Percentiles rank a stretch among this genome's conserved stretches.
phyloP scores from a whole-genome alignment of 208 protist genomes.

The Trichomonas vaginalis region DNA sequence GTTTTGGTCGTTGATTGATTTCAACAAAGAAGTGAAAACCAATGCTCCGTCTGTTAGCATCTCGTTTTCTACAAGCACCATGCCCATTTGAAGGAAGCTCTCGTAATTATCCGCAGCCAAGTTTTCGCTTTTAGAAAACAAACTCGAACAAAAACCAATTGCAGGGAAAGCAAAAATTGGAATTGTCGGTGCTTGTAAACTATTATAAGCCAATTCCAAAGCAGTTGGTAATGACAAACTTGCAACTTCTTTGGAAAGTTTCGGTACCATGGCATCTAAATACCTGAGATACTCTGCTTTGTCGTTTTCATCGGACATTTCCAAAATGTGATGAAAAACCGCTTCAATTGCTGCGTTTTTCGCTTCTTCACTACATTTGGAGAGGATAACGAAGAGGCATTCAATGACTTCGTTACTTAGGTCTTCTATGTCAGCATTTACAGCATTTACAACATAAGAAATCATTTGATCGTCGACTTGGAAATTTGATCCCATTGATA shows the following conservation, averaged over 20 bases:
- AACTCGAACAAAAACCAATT: background rate
- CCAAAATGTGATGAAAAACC: background rate
- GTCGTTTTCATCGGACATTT: background rate
- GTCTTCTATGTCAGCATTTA: background rate
- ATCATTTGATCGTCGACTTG: background rate
- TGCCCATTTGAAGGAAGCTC: background rate
- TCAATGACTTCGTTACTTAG: background rate
- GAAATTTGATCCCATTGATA: background rate
- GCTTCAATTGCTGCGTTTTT: background rate
- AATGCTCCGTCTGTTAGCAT: background rate
- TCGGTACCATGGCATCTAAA: background rate
- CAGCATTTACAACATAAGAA: background rate
- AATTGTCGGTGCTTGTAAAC: background rate
- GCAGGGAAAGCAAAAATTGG: background rate
- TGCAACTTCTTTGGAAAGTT: background rate
- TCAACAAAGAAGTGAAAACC: background rate
- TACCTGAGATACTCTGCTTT: background rate
- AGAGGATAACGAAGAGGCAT: background rate
- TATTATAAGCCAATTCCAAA: background rate
- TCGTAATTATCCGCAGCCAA: background rate
- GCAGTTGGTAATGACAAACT: background rate
- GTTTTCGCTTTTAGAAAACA: background rate
- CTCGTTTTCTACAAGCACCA: background rate
- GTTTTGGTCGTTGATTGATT: background rate
- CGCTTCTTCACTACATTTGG: background rate